Conservation (phyloP, 345 rosid species). For the Physaria fendleri region DNA sequence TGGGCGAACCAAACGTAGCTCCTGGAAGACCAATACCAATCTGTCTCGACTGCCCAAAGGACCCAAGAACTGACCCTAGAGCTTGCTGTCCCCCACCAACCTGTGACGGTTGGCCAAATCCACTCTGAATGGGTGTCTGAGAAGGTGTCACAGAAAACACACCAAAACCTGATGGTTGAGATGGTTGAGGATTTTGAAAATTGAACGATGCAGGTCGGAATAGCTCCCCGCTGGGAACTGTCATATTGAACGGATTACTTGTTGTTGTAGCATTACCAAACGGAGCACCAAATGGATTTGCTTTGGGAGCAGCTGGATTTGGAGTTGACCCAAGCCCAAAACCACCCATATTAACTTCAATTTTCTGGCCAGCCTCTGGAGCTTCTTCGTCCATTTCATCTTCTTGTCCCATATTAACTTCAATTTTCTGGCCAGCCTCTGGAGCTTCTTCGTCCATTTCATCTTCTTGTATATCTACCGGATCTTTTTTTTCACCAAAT, state of each 20-base stretch:
- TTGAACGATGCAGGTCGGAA: conserved; percentile 87
- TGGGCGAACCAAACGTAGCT: conserved; percentile 51
- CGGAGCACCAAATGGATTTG: conserved; percentile 68
- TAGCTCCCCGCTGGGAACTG: conserved; percentile 74
- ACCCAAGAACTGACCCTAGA: conserved; percentile 84
- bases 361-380: conserved; percentile 51
- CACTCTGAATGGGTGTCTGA: conserved; percentile 55
- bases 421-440: conserved; percentile 48
- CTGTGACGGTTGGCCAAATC: conserved; percentile 76
- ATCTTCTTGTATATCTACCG: conserved; percentile 59
- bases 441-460: conserved; percentile 99
- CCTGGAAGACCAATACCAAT: conserved; percentile 60
- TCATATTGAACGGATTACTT: conserved; percentile 46
- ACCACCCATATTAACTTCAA: conserved; percentile 55
- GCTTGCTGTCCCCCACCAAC: conserved; percentile 85
- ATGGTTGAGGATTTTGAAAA: conserved; percentile 61
- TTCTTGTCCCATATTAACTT: conserved; percentile 70
- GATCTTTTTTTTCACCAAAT: conserved; percentile 38
- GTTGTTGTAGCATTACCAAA: conserved; percentile 54
- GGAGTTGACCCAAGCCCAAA: conserved; percentile 71
- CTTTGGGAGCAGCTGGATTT: conserved; percentile 39
- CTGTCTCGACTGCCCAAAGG: conserved; percentile 96
- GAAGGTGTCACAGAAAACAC: conserved; percentile 49
- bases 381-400: conserved; percentile 99
- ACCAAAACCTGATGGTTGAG: conserved; percentile 47